phyloP scores from a whole-genome alignment of 805 yeast species.

The Nakazawaea ernobii region DNA sequence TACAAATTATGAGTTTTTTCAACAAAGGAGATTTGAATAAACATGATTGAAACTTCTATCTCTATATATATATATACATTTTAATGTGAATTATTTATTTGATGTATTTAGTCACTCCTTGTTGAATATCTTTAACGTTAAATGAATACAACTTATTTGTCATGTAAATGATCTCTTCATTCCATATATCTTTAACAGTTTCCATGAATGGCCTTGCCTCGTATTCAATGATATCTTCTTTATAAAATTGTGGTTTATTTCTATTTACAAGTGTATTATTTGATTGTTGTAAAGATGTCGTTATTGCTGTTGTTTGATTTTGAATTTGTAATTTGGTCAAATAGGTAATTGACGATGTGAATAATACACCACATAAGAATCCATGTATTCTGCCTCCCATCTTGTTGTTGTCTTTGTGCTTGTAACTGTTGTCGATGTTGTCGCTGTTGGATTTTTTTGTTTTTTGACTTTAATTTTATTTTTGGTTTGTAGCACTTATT shows the following conservation, averaged over 20 bases:
- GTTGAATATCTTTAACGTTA: slow-evolving; percentile 39
- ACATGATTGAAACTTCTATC: neutral
- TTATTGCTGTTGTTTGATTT: slow-evolving; percentile 38
- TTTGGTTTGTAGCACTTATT: neutral
- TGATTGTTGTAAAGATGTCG: slow-evolving; percentile 41
- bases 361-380: slow-evolving; percentile 53
- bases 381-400: slow-evolving; percentile 48
- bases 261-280: slow-evolving; percentile 46
- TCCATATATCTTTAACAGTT: slow-evolving; percentile 75
- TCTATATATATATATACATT: neutral
- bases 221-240: slow-evolving; percentile 37
- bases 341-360: slow-evolving; percentile 58
- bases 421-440: too few species aligned
- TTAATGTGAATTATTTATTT: neutral
- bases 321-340: slow-evolving; percentile 53
- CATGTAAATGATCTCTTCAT: slow-evolving; percentile 58
- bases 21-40: slow-evolving; percentile 18
- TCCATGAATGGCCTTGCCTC: slow-evolving; percentile 45
- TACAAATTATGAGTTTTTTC: slow-evolving; percentile 48
- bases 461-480: neutral
- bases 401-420: neutral
- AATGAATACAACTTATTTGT: slow-evolving; percentile 60
- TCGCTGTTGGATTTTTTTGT: neutral
- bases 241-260: slow-evolving; percentile 43
- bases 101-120: slow-evolving; percentile 24